Base-by-base conservation (phyloP, 441 rosid genomes). In the Macaranga tanarius region DNA sequence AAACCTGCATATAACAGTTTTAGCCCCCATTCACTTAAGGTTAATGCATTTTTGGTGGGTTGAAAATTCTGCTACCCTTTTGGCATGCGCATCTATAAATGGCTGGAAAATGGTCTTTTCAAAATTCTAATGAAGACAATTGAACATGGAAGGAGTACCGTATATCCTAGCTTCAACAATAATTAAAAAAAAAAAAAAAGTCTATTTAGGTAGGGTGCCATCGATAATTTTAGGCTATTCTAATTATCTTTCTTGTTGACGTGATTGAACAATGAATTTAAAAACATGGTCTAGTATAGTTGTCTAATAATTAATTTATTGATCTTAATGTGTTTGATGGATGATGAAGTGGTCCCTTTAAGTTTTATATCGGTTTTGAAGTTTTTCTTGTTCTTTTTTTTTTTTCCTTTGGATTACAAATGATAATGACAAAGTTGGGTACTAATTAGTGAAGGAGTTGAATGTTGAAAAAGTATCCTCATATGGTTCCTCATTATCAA, bases 221-320 rank as follows among this genome's bases (percentile, higher is more conserved):
- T 47, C 40, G 26, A 65, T 26, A 47, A 48, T 65, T 9, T 22
- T 65, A 25, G 69, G 17, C 68, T 64, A 64, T 45, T 19, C 52
- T 64, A 22, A 22, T 44, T 64, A 10, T 44, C 51, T 45, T 13
- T 2, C 0, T 48, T 23, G 20, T n/a, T 65, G 69, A 65, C 25
- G 57, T 65, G 69, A 65, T 48, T 65, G 69, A 47, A 26, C 10
- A 25, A 65, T 65, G 22, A 42, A 25, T 40, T 48, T n/a, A 44
- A 64, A 15, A 64, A 44, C 54, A 15, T 65, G 50, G 54, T 64
- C 23, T 50, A 48, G 0, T 9, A 5, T 65, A 13, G 22, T 22
- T n/a, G 67, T 64, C 45, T 64, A 22, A 64, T 64, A 45, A 65
- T 47, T 65, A 25, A 47, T 34, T 22, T 16, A 9, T 65, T 65